Evolutionary conservation across 495 filamentous ascomycete species (phyloP).

Genomic region (Parathielavia appendiculata): DNA sequence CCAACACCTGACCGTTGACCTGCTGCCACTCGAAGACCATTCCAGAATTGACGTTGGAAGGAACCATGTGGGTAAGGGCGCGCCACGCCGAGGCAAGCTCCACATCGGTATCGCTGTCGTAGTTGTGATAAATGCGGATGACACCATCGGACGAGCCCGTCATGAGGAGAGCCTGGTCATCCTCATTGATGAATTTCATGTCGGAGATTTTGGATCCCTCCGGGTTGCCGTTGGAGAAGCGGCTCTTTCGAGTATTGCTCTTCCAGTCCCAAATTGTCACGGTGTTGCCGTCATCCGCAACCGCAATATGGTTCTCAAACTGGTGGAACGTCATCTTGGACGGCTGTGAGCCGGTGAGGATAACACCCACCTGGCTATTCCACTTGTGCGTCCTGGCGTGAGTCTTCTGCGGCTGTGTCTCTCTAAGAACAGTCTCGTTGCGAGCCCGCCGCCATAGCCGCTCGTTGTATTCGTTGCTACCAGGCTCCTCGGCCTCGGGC

Average conservation of each 20-base stretch:
- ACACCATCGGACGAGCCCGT: slow-evolving; percentile 93
- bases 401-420: slow-evolving; percentile 89
- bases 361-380: slow-evolving; percentile 69
- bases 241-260: slow-evolving; percentile 60
- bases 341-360: slow-evolving; percentile 84
- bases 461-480: slow-evolving; percentile 94
- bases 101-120: slow-evolving; percentile 63
- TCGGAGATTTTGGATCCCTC: slow-evolving; percentile 87
- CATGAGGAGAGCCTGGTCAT: slow-evolving; percentile 91
- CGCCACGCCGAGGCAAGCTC: slow-evolving; percentile 91
- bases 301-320: slow-evolving; percentile 90
- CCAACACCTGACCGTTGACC: slow-evolving; percentile 86
- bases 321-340: slow-evolving; percentile 94
- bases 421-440: slow-evolving; percentile 84
- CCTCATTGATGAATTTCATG: slow-evolving; percentile 94
- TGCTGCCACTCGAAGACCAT: slow-evolving; percentile 98
- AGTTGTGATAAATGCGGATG: slow-evolving; percentile 88
- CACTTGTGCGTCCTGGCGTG: slow-evolving; percentile 77
- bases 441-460: slow-evolving; percentile 87
- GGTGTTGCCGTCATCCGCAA: slow-evolving; percentile 88
- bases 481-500: slow-evolving; percentile 91
- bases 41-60: slow-evolving; percentile 86
- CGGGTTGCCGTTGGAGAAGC: slow-evolving; percentile 92
- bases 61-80: slow-evolving; percentile 84
- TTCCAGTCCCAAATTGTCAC: slow-evolving; percentile 94